Evolutionary conservation across 345 rosid genomes (phyloP).

Genomic region (Linum tenue): DNA sequence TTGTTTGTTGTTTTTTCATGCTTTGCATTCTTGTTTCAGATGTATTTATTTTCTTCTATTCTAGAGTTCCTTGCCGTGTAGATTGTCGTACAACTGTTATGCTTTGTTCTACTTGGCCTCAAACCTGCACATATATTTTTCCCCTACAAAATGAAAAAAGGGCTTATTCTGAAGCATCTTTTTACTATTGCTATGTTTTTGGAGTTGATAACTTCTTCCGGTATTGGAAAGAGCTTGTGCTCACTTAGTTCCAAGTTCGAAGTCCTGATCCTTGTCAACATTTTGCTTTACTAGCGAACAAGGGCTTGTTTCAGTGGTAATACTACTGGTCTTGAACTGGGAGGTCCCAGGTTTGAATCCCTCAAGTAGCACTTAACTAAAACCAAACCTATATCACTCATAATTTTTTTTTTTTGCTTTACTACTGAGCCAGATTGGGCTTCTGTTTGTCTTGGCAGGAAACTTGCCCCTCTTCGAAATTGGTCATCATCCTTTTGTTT

Average conservation of each 20-base stretch:
- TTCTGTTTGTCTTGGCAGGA: neutral
- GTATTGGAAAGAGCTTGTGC: neutral
- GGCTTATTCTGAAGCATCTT: too few relatives aligned
- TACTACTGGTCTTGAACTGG: too few relatives aligned
- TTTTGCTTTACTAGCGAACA: neutral
- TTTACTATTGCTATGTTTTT: too few relatives aligned
- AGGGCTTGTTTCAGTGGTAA: neutral
- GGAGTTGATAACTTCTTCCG: too few relatives aligned
- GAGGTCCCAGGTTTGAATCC: too few relatives aligned
- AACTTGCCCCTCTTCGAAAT: neutral
- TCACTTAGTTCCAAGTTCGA: neutral
- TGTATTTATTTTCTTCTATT: neutral
- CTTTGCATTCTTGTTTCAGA: slow-evolving; percentile 3
- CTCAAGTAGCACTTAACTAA: too few relatives aligned
- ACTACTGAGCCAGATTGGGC: neutral
- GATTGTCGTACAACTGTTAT: neutral
- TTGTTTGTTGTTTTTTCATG: neutral
- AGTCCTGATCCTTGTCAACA: neutral
- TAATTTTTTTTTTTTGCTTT: neutral
- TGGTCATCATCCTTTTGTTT: neutral
- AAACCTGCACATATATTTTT: neutral
- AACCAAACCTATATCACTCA: too few relatives aligned
- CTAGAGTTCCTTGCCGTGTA: neutral
- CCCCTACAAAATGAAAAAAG: too few relatives aligned
- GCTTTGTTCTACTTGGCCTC: neutral